These are phyloP conservation scores for Komagataella ulmi DNA, from an alignment of 805 yeast species.

Conservation along the genomic window DNA sequence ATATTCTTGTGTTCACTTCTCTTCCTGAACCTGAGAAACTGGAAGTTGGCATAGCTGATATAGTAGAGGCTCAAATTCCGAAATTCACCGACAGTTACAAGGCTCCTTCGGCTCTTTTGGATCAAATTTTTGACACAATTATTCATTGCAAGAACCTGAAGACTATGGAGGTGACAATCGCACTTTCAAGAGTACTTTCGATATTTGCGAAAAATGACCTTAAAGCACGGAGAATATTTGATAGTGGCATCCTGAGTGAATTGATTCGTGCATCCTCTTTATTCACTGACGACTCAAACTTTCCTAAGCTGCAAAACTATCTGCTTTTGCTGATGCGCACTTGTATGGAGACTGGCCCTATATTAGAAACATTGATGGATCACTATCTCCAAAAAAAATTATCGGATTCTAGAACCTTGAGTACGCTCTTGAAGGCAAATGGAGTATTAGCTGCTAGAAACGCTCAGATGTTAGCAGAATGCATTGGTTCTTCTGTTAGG, in stretches of 20 bases:
- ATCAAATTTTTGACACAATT: conserved; percentile 28
- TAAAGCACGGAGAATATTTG: conserved; percentile 25
- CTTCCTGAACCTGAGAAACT: conserved; percentile 35
- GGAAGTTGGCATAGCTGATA: conserved; percentile 10
- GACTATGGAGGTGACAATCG: conserved; percentile 32
- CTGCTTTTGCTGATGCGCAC: conserved; percentile 47
- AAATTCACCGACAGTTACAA: conserved; percentile 9
- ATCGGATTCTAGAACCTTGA: conserved; percentile 17
- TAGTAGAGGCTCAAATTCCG: conserved; percentile 1
- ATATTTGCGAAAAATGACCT: conserved; percentile 34
- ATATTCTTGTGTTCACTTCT: conserved; percentile 34
- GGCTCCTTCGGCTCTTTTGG: conserved; percentile 10
- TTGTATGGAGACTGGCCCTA: conserved; percentile 49
- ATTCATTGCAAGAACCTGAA: conserved; percentile 25
- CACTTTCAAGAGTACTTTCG: conserved; percentile 40
- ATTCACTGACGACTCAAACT: conserved; percentile 23
- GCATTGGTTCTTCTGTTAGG: not conserved
- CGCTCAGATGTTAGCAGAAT: not conserved
- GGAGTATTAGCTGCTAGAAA: not conserved
- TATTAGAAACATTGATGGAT: conserved; percentile 33
- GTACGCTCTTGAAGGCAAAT: not conserved
- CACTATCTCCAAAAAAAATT: conserved; percentile 32
- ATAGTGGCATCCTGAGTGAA: conserved; percentile 31
- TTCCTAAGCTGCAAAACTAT: conserved; percentile 25
- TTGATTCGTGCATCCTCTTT: conserved; percentile 25